These are phyloP conservation scores for Brassica napus DNA, from an alignment of 345 rosid species.

Conservation along the genomic window DNA sequence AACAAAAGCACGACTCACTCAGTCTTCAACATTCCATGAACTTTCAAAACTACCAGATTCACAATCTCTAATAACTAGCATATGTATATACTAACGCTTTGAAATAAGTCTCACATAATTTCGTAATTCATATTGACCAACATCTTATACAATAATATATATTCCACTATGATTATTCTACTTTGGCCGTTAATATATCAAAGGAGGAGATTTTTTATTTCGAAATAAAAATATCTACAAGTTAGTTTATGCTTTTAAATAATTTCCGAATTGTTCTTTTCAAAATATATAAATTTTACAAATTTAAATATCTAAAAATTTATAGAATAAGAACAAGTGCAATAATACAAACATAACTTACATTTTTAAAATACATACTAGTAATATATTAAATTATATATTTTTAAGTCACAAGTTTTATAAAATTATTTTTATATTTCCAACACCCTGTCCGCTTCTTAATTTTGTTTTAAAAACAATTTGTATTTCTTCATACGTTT, in stretches of 20 bases:
- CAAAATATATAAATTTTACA: too few species aligned
- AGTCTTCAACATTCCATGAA: neutral
- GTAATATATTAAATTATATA: too few species aligned
- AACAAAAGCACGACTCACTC: neutral
- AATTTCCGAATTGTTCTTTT: too few species aligned
- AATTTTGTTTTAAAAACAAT: too few species aligned
- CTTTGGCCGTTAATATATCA: neutral
- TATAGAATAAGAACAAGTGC: too few species aligned
- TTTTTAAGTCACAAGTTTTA: too few species aligned
- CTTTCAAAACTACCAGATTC: neutral
- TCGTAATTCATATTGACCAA: neutral
- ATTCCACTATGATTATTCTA: neutral
- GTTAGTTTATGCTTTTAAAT: neutral
- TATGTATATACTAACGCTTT: neutral
- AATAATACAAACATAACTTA: too few species aligned
- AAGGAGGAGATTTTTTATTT: neutral
- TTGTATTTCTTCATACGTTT: too few species aligned
- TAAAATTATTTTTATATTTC: too few species aligned
- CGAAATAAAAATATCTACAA: neutral
- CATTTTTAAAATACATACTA: too few species aligned
- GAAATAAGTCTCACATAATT: neutral
- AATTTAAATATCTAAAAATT: too few species aligned
- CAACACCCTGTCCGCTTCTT: too few species aligned
- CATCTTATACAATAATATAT: neutral
- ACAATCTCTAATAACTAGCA: neutral